phyloP scores from a whole-genome alignment of 1,284 basidiomycete species.

The Ganoderma boninense region DNA sequence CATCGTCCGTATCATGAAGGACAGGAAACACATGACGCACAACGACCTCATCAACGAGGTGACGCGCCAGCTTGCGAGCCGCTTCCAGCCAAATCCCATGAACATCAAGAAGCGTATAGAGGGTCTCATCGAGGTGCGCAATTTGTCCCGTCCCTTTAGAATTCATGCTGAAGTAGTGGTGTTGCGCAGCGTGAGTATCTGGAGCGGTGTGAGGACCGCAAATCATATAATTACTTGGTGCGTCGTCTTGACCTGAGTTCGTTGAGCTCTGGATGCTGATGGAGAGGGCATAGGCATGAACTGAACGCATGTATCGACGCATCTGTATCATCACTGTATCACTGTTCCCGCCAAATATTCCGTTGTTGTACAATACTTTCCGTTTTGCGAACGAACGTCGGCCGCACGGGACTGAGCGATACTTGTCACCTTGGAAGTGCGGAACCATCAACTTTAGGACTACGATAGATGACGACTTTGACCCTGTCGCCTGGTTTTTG shows the following conservation, averaged over 20 bases:
- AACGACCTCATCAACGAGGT: slow-evolving; percentile 94
- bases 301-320: slow-evolving; percentile 4
- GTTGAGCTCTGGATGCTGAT: not conserved
- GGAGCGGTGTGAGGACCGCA: slow-evolving; percentile 81
- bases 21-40: slow-evolving; percentile 89
- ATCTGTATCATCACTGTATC: slow-evolving; percentile 12
- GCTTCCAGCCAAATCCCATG: slow-evolving; percentile 89
- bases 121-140: slow-evolving; percentile 87
- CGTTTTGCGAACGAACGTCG: not conserved
- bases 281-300: not conserved
- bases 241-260: slow-evolving; percentile 12
- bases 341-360: not conserved
- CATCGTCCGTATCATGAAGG: slow-evolving; percentile 98
- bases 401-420: not conserved
- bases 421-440: too few species aligned
- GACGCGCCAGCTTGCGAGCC: slow-evolving; percentile 81
- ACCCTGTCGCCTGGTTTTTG: too few species aligned
- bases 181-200: slow-evolving; percentile 76
- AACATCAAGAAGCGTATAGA: slow-evolving; percentile 97
- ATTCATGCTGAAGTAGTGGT: slow-evolving; percentile 12
- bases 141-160: not conserved
- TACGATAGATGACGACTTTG: too few species aligned
- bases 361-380: not conserved
- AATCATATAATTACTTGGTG: slow-evolving; percentile 84
- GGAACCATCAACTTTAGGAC: too few species aligned